Conservation (phyloP, 257 asterid genomes). For the Lycium barbarum region DNA sequence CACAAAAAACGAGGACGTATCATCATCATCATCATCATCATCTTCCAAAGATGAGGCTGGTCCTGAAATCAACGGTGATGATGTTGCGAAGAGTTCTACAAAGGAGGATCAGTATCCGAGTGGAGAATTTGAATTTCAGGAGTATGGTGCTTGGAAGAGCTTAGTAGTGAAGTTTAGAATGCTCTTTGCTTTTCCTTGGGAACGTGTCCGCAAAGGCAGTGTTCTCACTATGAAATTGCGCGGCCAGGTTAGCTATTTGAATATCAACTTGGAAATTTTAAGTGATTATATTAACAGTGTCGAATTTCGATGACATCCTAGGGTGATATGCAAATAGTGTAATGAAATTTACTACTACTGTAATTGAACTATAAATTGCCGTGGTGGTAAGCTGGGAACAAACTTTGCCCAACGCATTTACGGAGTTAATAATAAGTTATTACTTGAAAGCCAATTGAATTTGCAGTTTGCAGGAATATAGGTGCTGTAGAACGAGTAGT, state of each 20-base stretch:
- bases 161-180: conserved; percentile 73
- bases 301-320: background rate
- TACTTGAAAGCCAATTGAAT: background rate
- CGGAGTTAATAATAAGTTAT: background rate
- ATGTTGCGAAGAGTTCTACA: conserved; percentile 31
- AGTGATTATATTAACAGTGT: background rate
- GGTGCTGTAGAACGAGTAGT: background rate
- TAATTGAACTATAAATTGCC: background rate
- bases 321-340: background rate
- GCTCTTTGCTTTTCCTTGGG: conserved; percentile 89
- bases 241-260: conserved; percentile 63
- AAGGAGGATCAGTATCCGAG: conserved; percentile 60
- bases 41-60: conserved; percentile 39
- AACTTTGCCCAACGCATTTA: background rate
- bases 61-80: conserved; percentile 36
- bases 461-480: background rate
- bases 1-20: conserved; percentile 47
- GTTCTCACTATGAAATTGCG: conserved; percentile 85
- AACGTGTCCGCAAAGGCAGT: conserved; percentile 91
- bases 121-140: conserved; percentile 78
- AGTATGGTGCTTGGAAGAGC: conserved; percentile 64
- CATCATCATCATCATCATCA: conserved; percentile 32
- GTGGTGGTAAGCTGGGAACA: background rate
- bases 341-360: background rate
- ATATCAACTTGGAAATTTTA: background rate